phyloP scores from a whole-genome alignment of 2,329 filamentous ascomycete genomes.

The Claviceps sp. region DNA sequence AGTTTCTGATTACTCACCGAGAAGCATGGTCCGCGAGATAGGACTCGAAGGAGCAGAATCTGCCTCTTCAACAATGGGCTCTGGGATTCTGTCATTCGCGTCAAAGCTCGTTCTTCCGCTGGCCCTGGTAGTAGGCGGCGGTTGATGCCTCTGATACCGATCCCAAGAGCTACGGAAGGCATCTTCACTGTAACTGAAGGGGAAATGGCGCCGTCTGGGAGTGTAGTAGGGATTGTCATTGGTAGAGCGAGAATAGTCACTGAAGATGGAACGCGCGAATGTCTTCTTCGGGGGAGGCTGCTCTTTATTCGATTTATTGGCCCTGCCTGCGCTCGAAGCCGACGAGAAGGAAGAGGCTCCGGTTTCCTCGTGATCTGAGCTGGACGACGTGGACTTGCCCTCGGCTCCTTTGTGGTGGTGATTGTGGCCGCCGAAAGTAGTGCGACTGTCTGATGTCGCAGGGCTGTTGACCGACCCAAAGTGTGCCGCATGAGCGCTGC shows the following conservation, averaged over 20 bases:
- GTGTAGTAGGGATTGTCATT: constrained; percentile 22
- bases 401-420: neutral
- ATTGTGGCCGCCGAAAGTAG: neutral
- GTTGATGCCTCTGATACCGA: neutral
- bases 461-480: neutral
- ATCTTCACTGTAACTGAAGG: constrained; percentile 3
- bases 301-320: neutral
- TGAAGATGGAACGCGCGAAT: constrained; percentile 4
- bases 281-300: neutral
- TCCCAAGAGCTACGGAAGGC: constrained; percentile 1
- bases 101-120: neutral
- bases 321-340: neutral
- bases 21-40: constrained; percentile 11
- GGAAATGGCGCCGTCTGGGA: constrained; percentile 11
- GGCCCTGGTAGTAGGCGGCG: neutral
- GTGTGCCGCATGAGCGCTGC: neutral
- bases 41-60: constrained; percentile 14
- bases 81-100: constrained; percentile 11
- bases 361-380: neutral
- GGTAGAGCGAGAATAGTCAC: constrained; percentile 15
- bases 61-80: constrained; percentile 23
- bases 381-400: neutral
- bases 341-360: constrained; percentile 1
- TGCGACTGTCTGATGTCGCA: neutral
- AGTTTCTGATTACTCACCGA: constrained; percentile 14